Evolutionary conservation across 106 monocot species (phyloP).

Genomic region (Acorus calamus): DNA sequence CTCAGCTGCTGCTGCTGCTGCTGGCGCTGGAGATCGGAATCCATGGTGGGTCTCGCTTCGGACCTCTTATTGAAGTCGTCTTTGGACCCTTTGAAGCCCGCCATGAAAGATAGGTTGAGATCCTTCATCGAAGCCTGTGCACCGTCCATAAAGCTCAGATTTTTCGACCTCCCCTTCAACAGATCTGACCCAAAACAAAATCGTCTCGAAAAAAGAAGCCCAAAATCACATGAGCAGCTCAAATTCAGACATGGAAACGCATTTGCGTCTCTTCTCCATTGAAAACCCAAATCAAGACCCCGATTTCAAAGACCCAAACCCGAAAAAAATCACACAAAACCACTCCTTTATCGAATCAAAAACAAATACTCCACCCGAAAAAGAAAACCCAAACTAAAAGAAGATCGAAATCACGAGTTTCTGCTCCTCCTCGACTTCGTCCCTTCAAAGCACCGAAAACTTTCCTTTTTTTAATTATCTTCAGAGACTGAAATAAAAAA

Average conservation of each 20-base stretch:
- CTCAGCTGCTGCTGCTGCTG: conserved; percentile 35
- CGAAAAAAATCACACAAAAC: too few relatives aligned
- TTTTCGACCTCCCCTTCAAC: neutral
- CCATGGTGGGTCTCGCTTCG: neutral
- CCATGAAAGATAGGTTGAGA: conserved; percentile 39
- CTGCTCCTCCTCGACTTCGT: conserved; percentile 5
- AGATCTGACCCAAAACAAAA: neutral
- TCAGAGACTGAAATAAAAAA: neutral
- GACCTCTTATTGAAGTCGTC: conserved; percentile 1
- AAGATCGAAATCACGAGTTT: too few relatives aligned
- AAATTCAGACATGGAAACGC: conserved; percentile 3
- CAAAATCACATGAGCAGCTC: neutral
- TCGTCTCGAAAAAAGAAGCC: neutral
- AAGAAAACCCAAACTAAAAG: too few relatives aligned
- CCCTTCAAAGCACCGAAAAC: conserved; percentile 29
- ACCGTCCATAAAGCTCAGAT: conserved; percentile 43
- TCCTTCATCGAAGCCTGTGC: conserved; percentile 45
- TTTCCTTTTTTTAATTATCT: conserved; percentile 15
- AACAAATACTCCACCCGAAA: too few relatives aligned
- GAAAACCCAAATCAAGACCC: conserved; percentile 12
- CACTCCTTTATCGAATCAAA: too few relatives aligned
- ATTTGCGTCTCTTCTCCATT: conserved; percentile 5
- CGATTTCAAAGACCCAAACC: neutral
- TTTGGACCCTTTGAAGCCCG: conserved; percentile 21
- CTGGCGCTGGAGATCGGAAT: conserved; percentile 26